Percentiles rank a stretch among this genome's conserved stretches.
Evolutionary conservation across 2,329 filamentous ascomycete species (phyloP).

Genomic region (Elsinoe batatas): DNA sequence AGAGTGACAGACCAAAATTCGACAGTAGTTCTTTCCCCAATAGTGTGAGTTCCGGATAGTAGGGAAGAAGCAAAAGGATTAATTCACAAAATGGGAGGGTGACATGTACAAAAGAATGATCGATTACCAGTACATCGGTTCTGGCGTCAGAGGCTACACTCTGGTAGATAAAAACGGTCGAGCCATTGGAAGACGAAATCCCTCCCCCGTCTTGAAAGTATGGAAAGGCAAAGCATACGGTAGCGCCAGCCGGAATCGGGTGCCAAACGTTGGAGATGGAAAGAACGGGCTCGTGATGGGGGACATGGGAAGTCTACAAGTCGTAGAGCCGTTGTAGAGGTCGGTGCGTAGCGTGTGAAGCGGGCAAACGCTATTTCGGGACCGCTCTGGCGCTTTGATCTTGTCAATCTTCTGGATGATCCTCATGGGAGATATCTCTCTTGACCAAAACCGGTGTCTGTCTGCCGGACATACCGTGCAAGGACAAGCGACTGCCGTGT

Average conservation of each 20-base stretch:
- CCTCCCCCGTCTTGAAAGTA: background rate
- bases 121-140: conserved; percentile 9
- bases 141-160: conserved; percentile 13
- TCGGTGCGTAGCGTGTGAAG: conserved; percentile 10
- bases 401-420: background rate
- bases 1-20: background rate
- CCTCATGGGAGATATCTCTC: background rate
- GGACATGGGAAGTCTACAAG: background rate
- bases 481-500: too few species aligned
- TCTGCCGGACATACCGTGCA: too few species aligned
- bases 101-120: conserved; percentile 5
- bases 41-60: conserved; percentile 15
- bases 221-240: background rate
- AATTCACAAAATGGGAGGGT: background rate
- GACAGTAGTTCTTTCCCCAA: background rate
- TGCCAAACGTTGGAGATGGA: background rate
- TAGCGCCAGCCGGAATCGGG: background rate
- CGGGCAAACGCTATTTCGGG: conserved; percentile 10
- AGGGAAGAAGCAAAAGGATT: conserved; percentile 12
- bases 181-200: conserved; percentile 4
- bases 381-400: background rate
- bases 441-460: background rate
- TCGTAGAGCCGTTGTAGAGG: conserved; percentile 8
- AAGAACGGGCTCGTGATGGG: conserved; percentile 1
- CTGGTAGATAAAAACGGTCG: conserved; percentile 15